Evolutionary conservation across 2,329 filamentous ascomycete species (phyloP).

Genomic region (Stachybotrys chartarum): DNA sequence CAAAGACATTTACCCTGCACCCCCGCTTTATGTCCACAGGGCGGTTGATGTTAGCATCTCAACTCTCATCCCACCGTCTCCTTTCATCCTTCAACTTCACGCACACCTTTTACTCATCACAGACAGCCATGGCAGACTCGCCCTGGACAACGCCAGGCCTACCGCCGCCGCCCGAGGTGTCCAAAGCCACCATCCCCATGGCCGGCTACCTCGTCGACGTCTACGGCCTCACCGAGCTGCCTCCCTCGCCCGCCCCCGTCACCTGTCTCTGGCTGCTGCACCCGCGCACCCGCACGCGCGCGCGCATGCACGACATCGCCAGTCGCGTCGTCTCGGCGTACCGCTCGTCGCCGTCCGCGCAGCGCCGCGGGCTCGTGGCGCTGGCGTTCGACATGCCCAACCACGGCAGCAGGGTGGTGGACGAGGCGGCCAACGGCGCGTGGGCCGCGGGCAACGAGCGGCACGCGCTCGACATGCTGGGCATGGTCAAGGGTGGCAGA

Average conservation of each 20-base stretch:
- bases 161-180: constrained; percentile 42
- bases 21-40: not conserved
- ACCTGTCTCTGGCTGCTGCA: constrained; percentile 91
- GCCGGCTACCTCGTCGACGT: constrained; percentile 72
- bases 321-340: constrained; percentile 61
- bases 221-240: constrained; percentile 73
- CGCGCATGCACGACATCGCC: constrained; percentile 70
- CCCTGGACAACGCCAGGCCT: constrained; percentile 27
- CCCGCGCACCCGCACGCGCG: constrained; percentile 62
- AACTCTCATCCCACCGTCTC: not conserved
- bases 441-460: constrained; percentile 73
- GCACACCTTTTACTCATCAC: constrained; percentile 1
- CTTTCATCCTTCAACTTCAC: constrained; percentile 6
- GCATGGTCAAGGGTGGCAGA: constrained; percentile 64
- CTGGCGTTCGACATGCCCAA: constrained; percentile 89
- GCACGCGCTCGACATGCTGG: constrained; percentile 92
- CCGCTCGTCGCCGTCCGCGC: constrained; percentile 37
- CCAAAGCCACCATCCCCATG: constrained; percentile 61
- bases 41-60: not conserved
- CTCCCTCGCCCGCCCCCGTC: constrained; percentile 41
- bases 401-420: constrained; percentile 69
- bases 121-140: constrained; percentile 12
- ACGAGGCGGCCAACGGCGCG: constrained; percentile 61
- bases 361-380: constrained; percentile 60
- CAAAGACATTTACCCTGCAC: not conserved